Percentiles rank a stretch among this genome's conserved stretches.
These are phyloP conservation scores for Heterobasidion annosum DNA, from an alignment of 1,284 basidiomycete species.

Conservation along the genomic window DNA sequence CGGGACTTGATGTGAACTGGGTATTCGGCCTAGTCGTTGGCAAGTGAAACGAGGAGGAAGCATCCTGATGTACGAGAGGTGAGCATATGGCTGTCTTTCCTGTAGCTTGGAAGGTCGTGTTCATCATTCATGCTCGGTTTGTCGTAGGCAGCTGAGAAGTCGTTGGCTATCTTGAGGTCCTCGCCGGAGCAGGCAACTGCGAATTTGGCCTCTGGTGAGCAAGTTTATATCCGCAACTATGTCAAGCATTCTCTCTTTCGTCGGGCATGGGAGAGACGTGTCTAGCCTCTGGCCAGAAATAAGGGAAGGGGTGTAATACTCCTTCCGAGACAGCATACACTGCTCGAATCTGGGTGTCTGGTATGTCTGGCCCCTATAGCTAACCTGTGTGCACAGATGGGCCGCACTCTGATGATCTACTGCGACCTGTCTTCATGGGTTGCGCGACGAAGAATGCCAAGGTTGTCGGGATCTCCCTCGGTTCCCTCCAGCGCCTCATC, in stretches of 20 bases:
- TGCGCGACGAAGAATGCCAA: constrained; percentile 92
- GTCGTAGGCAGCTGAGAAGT: constrained; percentile 73
- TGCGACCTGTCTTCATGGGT: constrained; percentile 89
- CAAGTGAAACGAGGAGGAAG: constrained; percentile 73
- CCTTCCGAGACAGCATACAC: neutral
- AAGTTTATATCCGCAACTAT: neutral
- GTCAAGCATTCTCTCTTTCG: neutral
- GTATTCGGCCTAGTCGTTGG: constrained; percentile 43
- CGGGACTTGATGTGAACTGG: neutral
- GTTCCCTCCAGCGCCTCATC: constrained; percentile 88
- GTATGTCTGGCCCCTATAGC: neutral
- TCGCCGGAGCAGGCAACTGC: constrained; percentile 64
- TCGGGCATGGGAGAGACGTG: neutral
- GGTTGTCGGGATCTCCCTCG: constrained; percentile 87
- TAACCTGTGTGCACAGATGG: constrained; percentile 40
- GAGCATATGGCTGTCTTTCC: constrained; percentile 11
- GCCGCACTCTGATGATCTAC: constrained; percentile 71
- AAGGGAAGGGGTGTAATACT: too few relatives aligned
- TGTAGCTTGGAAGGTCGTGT: neutral
- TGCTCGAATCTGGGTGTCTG: neutral
- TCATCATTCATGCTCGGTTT: neutral
- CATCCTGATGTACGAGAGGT: constrained; percentile 83
- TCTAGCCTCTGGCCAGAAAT: too few relatives aligned
- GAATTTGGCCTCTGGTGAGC: constrained; percentile 54
- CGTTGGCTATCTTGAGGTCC: constrained; percentile 67